Percentiles rank a stretch among this genome's conserved stretches.
These are phyloP conservation scores for Glycyrrhiza uralensis DNA, from an alignment of 306 rosid species.

Conservation along the genomic window DNA sequence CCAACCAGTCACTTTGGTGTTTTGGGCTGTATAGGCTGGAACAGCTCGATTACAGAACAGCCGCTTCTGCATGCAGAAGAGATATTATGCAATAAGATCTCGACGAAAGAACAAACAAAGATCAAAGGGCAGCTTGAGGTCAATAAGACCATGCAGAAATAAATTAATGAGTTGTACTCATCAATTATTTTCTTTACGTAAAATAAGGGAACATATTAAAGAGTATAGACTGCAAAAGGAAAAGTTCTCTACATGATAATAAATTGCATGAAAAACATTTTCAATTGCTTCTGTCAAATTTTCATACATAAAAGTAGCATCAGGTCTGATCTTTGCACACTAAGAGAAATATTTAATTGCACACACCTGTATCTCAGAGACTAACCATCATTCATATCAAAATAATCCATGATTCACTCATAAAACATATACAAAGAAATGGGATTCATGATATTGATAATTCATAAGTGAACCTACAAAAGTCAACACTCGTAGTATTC, in stretches of 20 bases:
- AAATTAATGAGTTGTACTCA: not conserved
- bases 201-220: not conserved
- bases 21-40: conserved; percentile 36
- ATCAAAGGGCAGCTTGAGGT: not conserved
- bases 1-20: conserved; percentile 31
- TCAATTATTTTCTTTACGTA: not conserved
- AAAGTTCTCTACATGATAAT: not conserved
- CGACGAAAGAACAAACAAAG: not conserved
- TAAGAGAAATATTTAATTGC: not conserved
- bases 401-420: conserved; percentile 3
- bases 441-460: not conserved
- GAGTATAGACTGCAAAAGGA: not conserved
- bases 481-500: not conserved
- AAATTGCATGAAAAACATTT: not conserved
- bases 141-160: not conserved
- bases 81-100: conserved; percentile 4
- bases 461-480: not conserved
- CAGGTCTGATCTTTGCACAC: not conserved
- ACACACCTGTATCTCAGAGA: not conserved
- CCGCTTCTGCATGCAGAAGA: conserved; percentile 51
- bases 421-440: not conserved
- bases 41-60: conserved; percentile 27
- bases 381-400: not conserved
- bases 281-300: conserved; percentile 10
- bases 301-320: not conserved